Conservation (phyloP, 2,329 filamentous ascomycete genomes). For the Alternaria gansuensis region DNA sequence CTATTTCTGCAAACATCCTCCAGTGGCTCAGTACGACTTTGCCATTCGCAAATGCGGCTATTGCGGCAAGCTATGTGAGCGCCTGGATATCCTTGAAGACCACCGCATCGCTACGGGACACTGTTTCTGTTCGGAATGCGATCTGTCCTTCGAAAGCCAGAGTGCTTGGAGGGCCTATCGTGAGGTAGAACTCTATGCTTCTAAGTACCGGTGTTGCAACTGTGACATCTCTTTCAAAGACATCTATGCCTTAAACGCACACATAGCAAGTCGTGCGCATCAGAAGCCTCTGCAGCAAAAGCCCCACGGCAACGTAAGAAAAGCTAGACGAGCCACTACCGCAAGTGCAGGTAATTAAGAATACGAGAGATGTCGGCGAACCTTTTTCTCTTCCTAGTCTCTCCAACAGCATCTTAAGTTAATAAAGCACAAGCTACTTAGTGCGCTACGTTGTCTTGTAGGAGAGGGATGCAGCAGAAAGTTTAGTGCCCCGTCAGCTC, state of each 20-base stretch:
- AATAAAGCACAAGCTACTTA: conserved; percentile 22
- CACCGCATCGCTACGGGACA: conserved; percentile 19
- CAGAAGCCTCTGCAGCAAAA: conserved; percentile 11
- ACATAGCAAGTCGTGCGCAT: conserved; percentile 20
- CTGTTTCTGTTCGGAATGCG: conserved; percentile 23
- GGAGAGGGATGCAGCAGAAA: conserved; percentile 16
- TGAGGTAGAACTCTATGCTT: conserved; percentile 15
- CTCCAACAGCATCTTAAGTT: conserved; percentile 17
- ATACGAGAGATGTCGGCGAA: conserved; percentile 17
- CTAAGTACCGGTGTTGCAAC: conserved; percentile 24
- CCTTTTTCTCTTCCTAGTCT: conserved; percentile 12
- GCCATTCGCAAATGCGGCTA: conserved; percentile 11
- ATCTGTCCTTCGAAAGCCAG: conserved; percentile 19
- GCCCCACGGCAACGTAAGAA: conserved; percentile 4
- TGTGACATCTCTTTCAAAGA: conserved; percentile 25
- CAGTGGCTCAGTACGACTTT: conserved; percentile 10
- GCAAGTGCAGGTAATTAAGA: conserved; percentile 1
- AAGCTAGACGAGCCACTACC: background rate
- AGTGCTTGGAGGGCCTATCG: conserved; percentile 7
- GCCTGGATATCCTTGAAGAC: conserved; percentile 22
- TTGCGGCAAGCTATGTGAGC: conserved; percentile 21
- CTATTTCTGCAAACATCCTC: conserved; percentile 14
- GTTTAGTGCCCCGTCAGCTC: conserved; percentile 17
- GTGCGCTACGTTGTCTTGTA: conserved; percentile 15
- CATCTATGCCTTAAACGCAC: conserved; percentile 18